Evolutionary conservation across 1,284 basidiomycete genomes (phyloP).

Genomic region (Hemileia vastatrix): DNA sequence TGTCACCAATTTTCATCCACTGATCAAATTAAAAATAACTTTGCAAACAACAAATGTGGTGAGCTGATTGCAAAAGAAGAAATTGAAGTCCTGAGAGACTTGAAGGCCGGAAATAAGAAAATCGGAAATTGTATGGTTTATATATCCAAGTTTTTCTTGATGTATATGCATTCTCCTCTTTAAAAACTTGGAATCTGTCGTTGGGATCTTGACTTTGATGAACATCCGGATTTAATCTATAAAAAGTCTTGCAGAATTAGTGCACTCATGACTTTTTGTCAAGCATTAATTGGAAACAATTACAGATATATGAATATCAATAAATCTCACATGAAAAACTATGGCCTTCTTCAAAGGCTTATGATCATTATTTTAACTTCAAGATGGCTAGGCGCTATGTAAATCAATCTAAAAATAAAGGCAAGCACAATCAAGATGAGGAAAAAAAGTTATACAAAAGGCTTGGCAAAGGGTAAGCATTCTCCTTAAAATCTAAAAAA

Average conservation of each 20-base stretch:
- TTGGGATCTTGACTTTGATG: background rate
- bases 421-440: too few species aligned
- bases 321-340: background rate
- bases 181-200: background rate
- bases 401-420: too few species aligned
- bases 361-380: background rate
- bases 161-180: background rate
- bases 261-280: background rate
- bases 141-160: background rate
- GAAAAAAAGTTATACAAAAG: too few species aligned
- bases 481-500: too few species aligned
- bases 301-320: constrained; percentile 1
- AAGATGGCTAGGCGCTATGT: too few species aligned
- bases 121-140: background rate
- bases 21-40: too few species aligned
- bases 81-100: background rate
- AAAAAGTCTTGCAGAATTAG: background rate
- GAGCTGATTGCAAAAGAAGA: too few species aligned
- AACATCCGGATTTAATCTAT: background rate
- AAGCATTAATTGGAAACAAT: background rate
- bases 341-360: background rate
- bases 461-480: too few species aligned
- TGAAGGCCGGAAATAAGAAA: background rate
- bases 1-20: too few species aligned
- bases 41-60: too few species aligned